phyloP scores from a whole-genome alignment of 495 filamentous ascomycete species.

The Penicillium angulare region DNA sequence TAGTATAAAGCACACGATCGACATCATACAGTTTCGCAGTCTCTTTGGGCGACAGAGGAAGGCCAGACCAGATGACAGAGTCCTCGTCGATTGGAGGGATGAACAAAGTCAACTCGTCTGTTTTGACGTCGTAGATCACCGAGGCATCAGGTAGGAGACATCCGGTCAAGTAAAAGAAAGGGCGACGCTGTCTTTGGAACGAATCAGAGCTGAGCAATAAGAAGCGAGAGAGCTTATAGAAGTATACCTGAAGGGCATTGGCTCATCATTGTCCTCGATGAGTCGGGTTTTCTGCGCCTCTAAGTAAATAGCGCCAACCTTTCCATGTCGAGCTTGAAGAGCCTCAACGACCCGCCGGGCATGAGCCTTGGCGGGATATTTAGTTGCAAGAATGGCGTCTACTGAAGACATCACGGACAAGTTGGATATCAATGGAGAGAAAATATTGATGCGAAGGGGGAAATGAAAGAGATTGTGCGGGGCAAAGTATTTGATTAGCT shows the following conservation, averaged over 20 bases:
- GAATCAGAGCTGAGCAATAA: slow-evolving; percentile 1
- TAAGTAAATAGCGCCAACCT: slow-evolving; percentile 64
- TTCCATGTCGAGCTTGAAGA: slow-evolving; percentile 46
- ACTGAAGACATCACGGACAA: slow-evolving; percentile 31
- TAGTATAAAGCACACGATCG: slow-evolving; percentile 68
- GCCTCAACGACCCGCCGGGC: slow-evolving; percentile 76
- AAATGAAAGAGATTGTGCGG: background rate
- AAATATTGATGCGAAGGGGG: background rate
- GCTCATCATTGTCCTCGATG: slow-evolving; percentile 80
- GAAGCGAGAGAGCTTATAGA: background rate
- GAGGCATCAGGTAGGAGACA: slow-evolving; percentile 79
- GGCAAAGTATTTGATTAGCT: background rate
- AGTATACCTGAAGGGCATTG: slow-evolving; percentile 68
- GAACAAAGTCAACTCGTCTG: slow-evolving; percentile 76
- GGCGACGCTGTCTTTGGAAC: slow-evolving; percentile 66
- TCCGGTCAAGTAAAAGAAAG: slow-evolving; percentile 94
- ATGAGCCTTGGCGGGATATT: slow-evolving; percentile 96
- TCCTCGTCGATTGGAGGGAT: slow-evolving; percentile 88
- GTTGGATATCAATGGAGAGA: background rate
- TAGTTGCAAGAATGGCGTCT: slow-evolving; percentile 58
- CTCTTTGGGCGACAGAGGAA: slow-evolving; percentile 74
- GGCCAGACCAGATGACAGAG: slow-evolving; percentile 92
- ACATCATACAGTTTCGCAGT: slow-evolving; percentile 78
- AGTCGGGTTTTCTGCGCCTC: slow-evolving; percentile 77
- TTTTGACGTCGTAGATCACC: slow-evolving; percentile 74